These are phyloP conservation scores for Cryptococcus amylolentus DNA, from an alignment of 1,284 basidiomycete genomes.

Conservation along the genomic window DNA sequence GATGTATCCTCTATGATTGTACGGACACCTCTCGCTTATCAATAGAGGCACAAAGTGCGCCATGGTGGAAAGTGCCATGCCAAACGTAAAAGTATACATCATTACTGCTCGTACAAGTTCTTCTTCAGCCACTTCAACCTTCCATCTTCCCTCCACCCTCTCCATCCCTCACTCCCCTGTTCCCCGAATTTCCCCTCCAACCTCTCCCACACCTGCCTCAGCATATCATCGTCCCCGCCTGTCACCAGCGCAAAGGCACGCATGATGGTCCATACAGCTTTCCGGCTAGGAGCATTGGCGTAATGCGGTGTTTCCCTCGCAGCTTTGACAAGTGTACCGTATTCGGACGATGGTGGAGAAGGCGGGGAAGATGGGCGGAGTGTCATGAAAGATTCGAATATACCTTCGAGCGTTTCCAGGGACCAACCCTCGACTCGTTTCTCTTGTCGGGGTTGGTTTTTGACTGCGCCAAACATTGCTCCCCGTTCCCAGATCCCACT, in stretches of 20 bases:
- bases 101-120: conserved; percentile 7
- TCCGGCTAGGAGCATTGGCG: conserved; percentile 27
- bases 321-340: not conserved
- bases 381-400: conserved; percentile 32
- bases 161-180: conserved; percentile 29
- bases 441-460: not conserved
- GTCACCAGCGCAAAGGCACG: conserved; percentile 38
- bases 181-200: conserved; percentile 43
- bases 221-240: conserved; percentile 26
- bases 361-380: conserved; percentile 7
- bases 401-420: conserved; percentile 20
- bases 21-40: no score
- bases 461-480: not conserved
- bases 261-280: conserved; percentile 34
- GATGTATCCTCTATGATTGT: no score
- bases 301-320: not conserved
- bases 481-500: conserved; percentile 29
- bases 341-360: not conserved
- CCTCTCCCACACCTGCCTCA: conserved; percentile 32
- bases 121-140: conserved; percentile 22
- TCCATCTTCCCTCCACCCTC: conserved; percentile 28
- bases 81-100: not conserved
- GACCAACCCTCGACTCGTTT: conserved; percentile 22
- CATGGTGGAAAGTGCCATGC: no score
- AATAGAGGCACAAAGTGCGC: no score